Evolutionary conservation across 2,329 filamentous ascomycete species (phyloP).

Genomic region (Penicillium sp.): DNA sequence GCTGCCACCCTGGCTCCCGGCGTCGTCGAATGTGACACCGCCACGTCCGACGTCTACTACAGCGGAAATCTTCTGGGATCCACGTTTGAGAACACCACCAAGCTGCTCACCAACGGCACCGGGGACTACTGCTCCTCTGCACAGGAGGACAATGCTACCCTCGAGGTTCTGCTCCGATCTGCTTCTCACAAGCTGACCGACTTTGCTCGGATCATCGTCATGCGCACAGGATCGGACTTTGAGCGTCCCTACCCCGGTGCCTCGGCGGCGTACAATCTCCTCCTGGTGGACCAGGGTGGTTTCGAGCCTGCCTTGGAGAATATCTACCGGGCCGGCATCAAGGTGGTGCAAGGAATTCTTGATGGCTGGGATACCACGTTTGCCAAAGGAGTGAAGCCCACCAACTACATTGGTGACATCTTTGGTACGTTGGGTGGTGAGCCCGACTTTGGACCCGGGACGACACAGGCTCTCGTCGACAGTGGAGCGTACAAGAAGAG

Average conservation of each 20-base stretch:
- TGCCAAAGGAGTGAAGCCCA: constrained; percentile 49
- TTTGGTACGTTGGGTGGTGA: constrained; percentile 61
- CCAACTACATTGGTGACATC: constrained; percentile 66
- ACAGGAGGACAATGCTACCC: constrained; percentile 65
- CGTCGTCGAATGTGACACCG: constrained; percentile 60
- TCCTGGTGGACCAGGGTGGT: constrained; percentile 56
- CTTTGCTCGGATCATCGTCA: constrained; percentile 60
- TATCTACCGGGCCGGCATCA: constrained; percentile 59
- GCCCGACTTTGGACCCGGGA: constrained; percentile 55
- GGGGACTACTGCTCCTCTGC: constrained; percentile 65
- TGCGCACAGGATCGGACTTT: constrained; percentile 66
- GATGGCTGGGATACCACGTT: constrained; percentile 56
- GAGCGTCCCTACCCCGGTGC: constrained; percentile 60
- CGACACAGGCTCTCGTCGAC: constrained; percentile 13
- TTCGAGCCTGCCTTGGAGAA: constrained; percentile 60
- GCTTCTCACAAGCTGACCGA: constrained; percentile 55
- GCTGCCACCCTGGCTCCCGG: constrained; percentile 45
- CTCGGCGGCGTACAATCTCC: constrained; percentile 54
- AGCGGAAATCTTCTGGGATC: constrained; percentile 55
- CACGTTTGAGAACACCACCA: constrained; percentile 60
- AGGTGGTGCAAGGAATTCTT: constrained; percentile 60
- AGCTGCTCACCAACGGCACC: constrained; percentile 60
- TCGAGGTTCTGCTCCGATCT: constrained; percentile 59
- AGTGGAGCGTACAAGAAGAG: constrained; percentile 20
- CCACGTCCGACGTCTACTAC: constrained; percentile 68